Conservation (phyloP, 2,329 filamentous ascomycete genomes). For the Ophiostoma piceae region DNA sequence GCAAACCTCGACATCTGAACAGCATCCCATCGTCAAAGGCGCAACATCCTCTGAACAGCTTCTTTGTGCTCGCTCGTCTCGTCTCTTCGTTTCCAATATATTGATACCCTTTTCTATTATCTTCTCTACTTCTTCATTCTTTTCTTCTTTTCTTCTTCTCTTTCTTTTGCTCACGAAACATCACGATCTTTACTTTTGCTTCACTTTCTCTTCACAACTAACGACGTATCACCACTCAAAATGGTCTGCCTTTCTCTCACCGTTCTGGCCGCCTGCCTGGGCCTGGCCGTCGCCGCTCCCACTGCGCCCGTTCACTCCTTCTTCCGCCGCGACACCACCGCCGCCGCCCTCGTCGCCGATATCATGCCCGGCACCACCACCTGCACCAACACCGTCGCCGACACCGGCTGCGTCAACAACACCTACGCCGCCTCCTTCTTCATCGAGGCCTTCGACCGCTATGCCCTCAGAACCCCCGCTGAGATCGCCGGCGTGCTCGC, state of each 20-base stretch:
- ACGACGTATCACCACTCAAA: neutral
- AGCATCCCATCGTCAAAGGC: neutral
- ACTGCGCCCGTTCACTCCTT: neutral
- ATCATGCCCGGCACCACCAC: constrained; percentile 54
- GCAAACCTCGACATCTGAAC: neutral
- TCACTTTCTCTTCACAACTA: neutral
- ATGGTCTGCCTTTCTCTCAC: neutral
- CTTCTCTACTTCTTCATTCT: neutral
- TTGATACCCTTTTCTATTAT: neutral
- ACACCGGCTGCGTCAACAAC: constrained; percentile 57
- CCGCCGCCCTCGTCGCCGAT: constrained; percentile 41
- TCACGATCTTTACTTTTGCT: neutral
- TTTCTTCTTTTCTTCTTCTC: neutral
- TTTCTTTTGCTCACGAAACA: neutral
- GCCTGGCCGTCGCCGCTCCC: constrained; percentile 3
- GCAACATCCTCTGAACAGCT: neutral
- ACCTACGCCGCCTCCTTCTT: constrained; percentile 55
- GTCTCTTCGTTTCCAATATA: neutral
- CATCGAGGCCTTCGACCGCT: constrained; percentile 50
- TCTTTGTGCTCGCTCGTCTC: neutral
- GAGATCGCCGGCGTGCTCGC: constrained; percentile 66
- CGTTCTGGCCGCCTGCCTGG: neutral
- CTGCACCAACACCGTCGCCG: constrained; percentile 45
- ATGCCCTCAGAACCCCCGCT: constrained; percentile 49
- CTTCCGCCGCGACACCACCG: constrained; percentile 23